Conservation (phyloP, 495 filamentous ascomycete genomes). For the Saxophila tyrrhenica region DNA sequence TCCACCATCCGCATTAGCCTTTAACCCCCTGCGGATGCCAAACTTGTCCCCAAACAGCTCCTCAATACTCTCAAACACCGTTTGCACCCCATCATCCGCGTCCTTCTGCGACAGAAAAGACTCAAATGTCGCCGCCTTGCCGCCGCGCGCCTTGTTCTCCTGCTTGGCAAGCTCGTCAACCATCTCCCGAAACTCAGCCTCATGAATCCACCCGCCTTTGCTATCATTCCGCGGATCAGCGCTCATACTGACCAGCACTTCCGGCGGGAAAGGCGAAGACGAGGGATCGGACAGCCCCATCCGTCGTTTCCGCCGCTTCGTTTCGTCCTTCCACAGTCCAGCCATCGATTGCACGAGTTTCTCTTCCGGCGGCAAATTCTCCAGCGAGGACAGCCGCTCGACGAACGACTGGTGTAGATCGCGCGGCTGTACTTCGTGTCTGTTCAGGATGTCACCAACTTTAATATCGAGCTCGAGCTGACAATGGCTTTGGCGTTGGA, state of each 20-base stretch:
- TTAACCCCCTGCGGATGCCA: neutral
- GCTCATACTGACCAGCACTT: slow-evolving; percentile 76
- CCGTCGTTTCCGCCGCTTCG: slow-evolving; percentile 57
- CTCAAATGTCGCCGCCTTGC: slow-evolving; percentile 45
- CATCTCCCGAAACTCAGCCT: slow-evolving; percentile 65
- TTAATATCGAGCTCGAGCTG: slow-evolving; percentile 79
- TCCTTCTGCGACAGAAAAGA: slow-evolving; percentile 44
- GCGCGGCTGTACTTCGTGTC: slow-evolving; percentile 58
- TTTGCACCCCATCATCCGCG: slow-evolving; percentile 49
- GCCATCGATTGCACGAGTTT: slow-evolving; percentile 90
- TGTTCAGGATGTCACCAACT: slow-evolving; percentile 80
- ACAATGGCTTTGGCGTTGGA: slow-evolving; percentile 77
- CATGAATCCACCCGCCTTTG: slow-evolving; percentile 74
- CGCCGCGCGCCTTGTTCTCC: slow-evolving; percentile 45
- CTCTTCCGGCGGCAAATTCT: slow-evolving; percentile 51
- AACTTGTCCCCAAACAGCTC: slow-evolving; percentile 71
- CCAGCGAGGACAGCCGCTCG: slow-evolving; percentile 44
- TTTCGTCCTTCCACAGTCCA: slow-evolving; percentile 87
- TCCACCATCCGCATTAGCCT: neutral
- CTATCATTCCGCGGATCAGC: slow-evolving; percentile 60
- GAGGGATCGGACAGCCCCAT: slow-evolving; percentile 51
- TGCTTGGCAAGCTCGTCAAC: slow-evolving; percentile 47
- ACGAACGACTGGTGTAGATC: slow-evolving; percentile 77
- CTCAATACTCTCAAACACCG: slow-evolving; percentile 67
- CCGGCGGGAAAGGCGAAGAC: slow-evolving; percentile 64